A percentile compares a stretch with the other conserved stretches of the same genome.
phyloP scores from a whole-genome alignment of 2,329 filamentous ascomycete genomes.

The Thielaviopsis punctulata region DNA sequence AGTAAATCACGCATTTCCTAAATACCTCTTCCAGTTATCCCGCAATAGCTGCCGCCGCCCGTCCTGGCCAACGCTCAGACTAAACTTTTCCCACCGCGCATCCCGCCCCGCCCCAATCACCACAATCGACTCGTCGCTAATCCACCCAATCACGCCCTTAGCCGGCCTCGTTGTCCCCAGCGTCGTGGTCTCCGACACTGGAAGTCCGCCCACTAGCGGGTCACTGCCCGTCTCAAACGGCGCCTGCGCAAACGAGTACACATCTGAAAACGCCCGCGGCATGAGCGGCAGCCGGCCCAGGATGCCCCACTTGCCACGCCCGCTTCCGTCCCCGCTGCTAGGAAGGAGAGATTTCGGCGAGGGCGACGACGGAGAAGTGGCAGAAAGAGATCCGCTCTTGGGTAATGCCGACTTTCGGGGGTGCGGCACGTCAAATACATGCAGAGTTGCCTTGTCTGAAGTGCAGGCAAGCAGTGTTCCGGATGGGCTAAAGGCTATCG shows the following conservation, averaged over 20 bases:
- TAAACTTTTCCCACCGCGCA: conserved; percentile 76
- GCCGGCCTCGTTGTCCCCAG: conserved; percentile 40
- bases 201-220: conserved; percentile 27
- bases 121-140: conserved; percentile 52
- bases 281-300: conserved; percentile 69
- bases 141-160: conserved; percentile 79
- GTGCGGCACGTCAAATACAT: conserved; percentile 74
- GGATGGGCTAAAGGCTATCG: conserved; percentile 70
- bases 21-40: conserved; percentile 70
- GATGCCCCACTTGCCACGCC: conserved; percentile 67
- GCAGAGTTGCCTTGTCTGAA: conserved; percentile 89
- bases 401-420: conserved; percentile 22
- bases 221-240: conserved; percentile 77
- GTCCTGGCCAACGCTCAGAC: conserved; percentile 49
- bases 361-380: conserved; percentile 15
- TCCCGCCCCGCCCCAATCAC: conserved; percentile 67
- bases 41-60: conserved; percentile 49
- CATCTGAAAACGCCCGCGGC: conserved; percentile 74
- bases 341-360: conserved; percentile 19
- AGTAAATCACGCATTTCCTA: conserved; percentile 26
- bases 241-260: conserved; percentile 67
- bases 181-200: conserved; percentile 27
- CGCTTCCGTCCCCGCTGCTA: conserved; percentile 25
- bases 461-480: conserved; percentile 73
- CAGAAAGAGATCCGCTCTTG: neutral